Percentiles rank a stretch among this genome's conserved stretches.
Evolutionary conservation across 495 filamentous ascomycete species (phyloP).

Genomic region (Penicillium taxi): DNA sequence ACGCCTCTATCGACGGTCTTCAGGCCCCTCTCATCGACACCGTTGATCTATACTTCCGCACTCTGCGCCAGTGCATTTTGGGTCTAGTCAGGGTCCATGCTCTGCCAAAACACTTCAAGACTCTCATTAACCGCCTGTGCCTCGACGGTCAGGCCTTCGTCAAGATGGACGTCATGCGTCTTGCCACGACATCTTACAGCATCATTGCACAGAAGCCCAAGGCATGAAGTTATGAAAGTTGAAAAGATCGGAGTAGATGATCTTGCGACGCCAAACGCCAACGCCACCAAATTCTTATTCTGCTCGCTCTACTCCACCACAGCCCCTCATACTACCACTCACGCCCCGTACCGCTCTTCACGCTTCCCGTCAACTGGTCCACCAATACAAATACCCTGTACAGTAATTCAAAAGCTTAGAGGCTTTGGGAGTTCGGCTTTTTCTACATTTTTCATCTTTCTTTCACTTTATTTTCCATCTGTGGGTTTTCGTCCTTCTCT

Average conservation of each 20-base stretch:
- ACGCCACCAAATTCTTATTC: too few species aligned
- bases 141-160: constrained; percentile 54
- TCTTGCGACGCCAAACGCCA: too few species aligned
- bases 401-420: constrained; percentile 13
- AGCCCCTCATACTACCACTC: too few species aligned
- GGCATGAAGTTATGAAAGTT: constrained; percentile 5
- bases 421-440: constrained; percentile 7
- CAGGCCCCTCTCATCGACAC: constrained; percentile 54
- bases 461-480: constrained; percentile 1
- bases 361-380: constrained; percentile 1
- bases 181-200: constrained; percentile 54
- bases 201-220: constrained; percentile 52
- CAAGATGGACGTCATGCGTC: constrained; percentile 53
- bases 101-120: constrained; percentile 52
- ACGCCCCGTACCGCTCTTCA: background rate
- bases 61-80: constrained; percentile 45
- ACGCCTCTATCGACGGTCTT: constrained; percentile 50
- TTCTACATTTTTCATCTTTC: background rate
- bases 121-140: constrained; percentile 55
- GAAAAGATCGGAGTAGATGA: background rate
- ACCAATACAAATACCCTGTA: constrained; percentile 17
- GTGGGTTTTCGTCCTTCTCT: background rate
- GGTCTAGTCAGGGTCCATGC: constrained; percentile 44
- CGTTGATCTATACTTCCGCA: constrained; percentile 53
- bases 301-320: too few species aligned